Evolutionary conservation across 2,329 filamentous ascomycete genomes (phyloP).

Genomic region (Hymenoscyphus scutula): DNA sequence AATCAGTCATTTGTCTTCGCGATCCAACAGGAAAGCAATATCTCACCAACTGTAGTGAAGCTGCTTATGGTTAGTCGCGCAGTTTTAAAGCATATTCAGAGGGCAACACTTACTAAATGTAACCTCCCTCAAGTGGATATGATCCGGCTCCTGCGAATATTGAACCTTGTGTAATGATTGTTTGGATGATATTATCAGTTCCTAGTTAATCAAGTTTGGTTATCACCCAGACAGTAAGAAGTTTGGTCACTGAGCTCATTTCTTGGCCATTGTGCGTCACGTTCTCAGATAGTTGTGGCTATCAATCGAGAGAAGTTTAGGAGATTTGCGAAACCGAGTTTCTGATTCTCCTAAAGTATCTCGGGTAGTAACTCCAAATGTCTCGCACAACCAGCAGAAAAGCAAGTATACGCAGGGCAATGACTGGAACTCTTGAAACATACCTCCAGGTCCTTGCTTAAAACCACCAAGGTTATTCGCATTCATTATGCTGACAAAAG

Average conservation of each 20-base stretch:
- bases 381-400: too few relatives aligned
- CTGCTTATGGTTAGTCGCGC: background rate
- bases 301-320: too few relatives aligned
- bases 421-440: background rate
- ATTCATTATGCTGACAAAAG: constrained; percentile 35
- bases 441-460: constrained; percentile 33
- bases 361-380: too few relatives aligned
- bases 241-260: too few relatives aligned
- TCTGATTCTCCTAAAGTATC: too few relatives aligned
- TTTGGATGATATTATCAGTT: constrained; percentile 45
- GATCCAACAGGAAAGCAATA: background rate
- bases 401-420: background rate
- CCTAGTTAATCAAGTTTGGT: constrained; percentile 6
- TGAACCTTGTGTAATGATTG: constrained; percentile 44
- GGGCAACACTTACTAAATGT: constrained; percentile 39
- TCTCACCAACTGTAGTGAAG: constrained; percentile 39
- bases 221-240: background rate
- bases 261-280: too few relatives aligned
- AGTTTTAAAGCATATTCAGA: background rate
- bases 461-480: constrained; percentile 37
- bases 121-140: constrained; percentile 49
- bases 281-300: too few relatives aligned
- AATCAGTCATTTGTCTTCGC: background rate
- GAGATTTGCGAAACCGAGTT: too few relatives aligned
- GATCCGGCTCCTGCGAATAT: constrained; percentile 48